Evolutionary conservation across 2,329 filamentous ascomycete species (phyloP).

Genomic region (Rhexocercosporidium sp.): DNA sequence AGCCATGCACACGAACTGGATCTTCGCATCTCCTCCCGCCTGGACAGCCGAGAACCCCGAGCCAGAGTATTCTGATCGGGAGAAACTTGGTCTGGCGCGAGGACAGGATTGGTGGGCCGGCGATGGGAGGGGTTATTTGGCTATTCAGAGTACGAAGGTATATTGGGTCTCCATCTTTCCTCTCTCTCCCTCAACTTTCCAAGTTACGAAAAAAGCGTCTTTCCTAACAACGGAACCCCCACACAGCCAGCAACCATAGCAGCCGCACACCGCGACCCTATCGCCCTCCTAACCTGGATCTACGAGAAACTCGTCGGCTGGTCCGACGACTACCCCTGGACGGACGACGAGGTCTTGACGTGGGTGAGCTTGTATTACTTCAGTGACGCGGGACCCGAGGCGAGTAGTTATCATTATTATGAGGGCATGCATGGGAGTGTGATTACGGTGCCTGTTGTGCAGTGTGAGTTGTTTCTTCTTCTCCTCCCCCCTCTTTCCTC

Average conservation of each 20-base stretch:
- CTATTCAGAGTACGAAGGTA: conserved; percentile 44
- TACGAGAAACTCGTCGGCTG: conserved; percentile 81
- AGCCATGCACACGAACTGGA: conserved; percentile 48
- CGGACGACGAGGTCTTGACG: conserved; percentile 74
- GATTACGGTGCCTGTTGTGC: conserved; percentile 13
- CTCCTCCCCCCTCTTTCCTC: neutral
- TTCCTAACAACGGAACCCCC: neutral
- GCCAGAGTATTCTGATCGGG: conserved; percentile 4
- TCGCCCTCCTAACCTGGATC: conserved; percentile 75
- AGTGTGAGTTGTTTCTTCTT: neutral
- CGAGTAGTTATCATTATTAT: conserved; percentile 73
- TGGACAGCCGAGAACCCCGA: conserved; percentile 14
- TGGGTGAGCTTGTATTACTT: conserved; percentile 79
- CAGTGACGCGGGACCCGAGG: conserved; percentile 68
- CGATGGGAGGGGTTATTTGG: conserved; percentile 16
- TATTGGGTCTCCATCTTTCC: neutral
- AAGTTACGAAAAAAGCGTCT: neutral
- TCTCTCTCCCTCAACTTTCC: neutral
- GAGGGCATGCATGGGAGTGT: conserved; percentile 55
- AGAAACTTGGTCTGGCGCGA: conserved; percentile 13
- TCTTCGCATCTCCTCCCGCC: conserved; percentile 15
- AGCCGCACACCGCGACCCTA: conserved; percentile 71
- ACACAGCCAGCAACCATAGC: conserved; percentile 76
- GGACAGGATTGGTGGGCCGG: conserved; percentile 10
- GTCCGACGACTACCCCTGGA: conserved; percentile 75